A percentile compares a stretch with the other conserved stretches of the same genome.
These are phyloP conservation scores for Arthrobotrys musiformis DNA, from an alignment of 2,329 filamentous ascomycete genomes.

Conservation along the genomic window DNA sequence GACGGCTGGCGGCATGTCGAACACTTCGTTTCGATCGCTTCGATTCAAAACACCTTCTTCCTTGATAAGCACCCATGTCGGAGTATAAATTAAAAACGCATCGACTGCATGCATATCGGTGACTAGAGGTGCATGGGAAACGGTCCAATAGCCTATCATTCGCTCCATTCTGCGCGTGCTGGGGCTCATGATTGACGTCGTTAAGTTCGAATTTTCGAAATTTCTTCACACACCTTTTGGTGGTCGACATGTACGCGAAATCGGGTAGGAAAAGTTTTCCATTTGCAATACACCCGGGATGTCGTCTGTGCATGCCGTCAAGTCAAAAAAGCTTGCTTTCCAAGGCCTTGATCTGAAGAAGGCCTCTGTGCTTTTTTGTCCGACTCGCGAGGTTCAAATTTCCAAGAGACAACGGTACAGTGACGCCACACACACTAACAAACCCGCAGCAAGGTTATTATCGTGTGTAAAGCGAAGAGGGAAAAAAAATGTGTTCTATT, in stretches of 20 bases:
- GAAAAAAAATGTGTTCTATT: slow-evolving; percentile 16
- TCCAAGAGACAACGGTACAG: slow-evolving; percentile 43
- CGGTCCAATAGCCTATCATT: neutral
- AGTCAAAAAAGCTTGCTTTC: slow-evolving; percentile 16
- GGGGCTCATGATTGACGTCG: slow-evolving; percentile 44
- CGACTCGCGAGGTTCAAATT: slow-evolving; percentile 19
- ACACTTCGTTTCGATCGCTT: slow-evolving; percentile 21
- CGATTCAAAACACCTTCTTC: slow-evolving; percentile 28
- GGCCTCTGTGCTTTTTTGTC: neutral
- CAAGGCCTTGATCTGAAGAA: too few relatives aligned
- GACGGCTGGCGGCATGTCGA: slow-evolving; percentile 13
- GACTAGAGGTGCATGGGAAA: slow-evolving; percentile 3
- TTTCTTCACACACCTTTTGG: neutral
- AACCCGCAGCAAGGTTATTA: slow-evolving; percentile 14
- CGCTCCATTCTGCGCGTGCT: neutral
- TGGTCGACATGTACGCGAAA: neutral
- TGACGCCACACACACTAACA: slow-evolving; percentile 43
- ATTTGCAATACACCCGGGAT: neutral
- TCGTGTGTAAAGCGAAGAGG: neutral
- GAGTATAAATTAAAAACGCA: slow-evolving; percentile 44
- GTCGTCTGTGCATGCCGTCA: neutral
- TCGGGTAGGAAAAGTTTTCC: too few relatives aligned
- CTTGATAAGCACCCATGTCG: slow-evolving; percentile 42
- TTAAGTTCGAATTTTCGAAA: neutral
- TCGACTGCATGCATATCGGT: slow-evolving; percentile 12